Percentiles rank a stretch among this genome's conserved stretches.
Conservation (phyloP, 495 filamentous ascomycete genomes). For the Daldinia decipiens region DNA sequence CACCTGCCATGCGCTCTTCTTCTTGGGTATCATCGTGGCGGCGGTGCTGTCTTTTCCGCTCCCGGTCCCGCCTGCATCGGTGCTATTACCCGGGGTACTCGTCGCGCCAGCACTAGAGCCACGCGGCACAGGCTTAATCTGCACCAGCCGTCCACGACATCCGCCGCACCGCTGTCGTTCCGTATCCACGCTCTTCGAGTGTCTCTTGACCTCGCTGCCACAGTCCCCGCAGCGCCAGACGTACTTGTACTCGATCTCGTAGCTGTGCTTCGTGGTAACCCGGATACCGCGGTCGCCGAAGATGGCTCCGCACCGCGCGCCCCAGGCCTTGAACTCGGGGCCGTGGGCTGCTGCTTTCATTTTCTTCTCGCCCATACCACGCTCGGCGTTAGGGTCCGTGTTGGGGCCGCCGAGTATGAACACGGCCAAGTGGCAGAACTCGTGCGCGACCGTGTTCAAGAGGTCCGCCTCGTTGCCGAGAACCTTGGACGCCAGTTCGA, state of each 20-base stretch:
- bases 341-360: slow-evolving; percentile 71
- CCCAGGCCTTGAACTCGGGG: slow-evolving; percentile 82
- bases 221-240: slow-evolving; percentile 83
- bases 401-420: slow-evolving; percentile 77
- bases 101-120: slow-evolving; percentile 37
- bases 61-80: slow-evolving; percentile 2
- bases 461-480: slow-evolving; percentile 81
- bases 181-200: slow-evolving; percentile 83
- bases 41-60: slow-evolving; percentile 30
- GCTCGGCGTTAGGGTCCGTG: slow-evolving; percentile 51
- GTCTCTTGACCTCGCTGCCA: slow-evolving; percentile 73
- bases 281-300: slow-evolving; percentile 66
- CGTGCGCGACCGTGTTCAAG: slow-evolving; percentile 88
- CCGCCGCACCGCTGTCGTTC: slow-evolving; percentile 70
- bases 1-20: slow-evolving; percentile 67
- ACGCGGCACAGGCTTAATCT: slow-evolving; percentile 81
- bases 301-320: slow-evolving; percentile 39
- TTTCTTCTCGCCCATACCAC: slow-evolving; percentile 1
- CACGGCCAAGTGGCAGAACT: slow-evolving; percentile 93
- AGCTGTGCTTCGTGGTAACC: slow-evolving; percentile 87
- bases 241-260: slow-evolving; percentile 90
- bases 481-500: slow-evolving; percentile 89
- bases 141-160: slow-evolving; percentile 74
- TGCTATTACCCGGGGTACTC: not conserved
- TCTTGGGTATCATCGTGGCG: slow-evolving; percentile 7